A percentile compares a stretch with the other conserved stretches of the same genome.
phyloP scores from a whole-genome alignment of 441 rosid species.

The Gossypium davidsonii region DNA sequence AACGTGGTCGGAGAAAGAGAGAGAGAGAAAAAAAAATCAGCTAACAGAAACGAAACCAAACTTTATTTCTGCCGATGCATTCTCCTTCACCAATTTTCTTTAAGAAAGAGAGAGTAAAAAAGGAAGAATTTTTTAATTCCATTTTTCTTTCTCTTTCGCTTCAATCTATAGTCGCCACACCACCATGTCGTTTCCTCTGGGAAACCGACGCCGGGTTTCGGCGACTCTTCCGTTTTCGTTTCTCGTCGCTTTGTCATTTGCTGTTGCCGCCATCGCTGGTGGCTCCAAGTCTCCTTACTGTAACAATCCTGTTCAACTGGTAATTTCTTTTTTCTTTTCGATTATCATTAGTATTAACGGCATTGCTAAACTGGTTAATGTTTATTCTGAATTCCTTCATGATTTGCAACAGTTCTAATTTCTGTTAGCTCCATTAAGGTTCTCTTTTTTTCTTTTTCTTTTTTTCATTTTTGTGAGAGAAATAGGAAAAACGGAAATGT shows the following conservation, averaged over 20 bases:
- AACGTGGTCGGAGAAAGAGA: neutral
- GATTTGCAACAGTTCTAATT: neutral
- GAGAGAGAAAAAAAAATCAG: neutral
- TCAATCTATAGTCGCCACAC: neutral
- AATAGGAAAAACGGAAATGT: neutral
- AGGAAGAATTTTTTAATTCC: neutral
- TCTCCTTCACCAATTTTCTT: neutral
- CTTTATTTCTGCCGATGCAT: neutral
- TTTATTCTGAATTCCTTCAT: neutral
- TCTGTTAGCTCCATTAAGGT: neutral
- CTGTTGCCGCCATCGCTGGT: neutral
- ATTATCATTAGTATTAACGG: too few relatives aligned
- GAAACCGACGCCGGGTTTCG: neutral
- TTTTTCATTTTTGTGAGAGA: neutral
- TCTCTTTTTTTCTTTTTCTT: too few relatives aligned
- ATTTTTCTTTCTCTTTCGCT: neutral
- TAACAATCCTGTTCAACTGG: neutral
- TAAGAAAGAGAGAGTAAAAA: neutral
- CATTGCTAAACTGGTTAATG: neutral
- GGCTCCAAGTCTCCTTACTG: neutral
- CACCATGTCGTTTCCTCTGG: constrained; percentile 6
- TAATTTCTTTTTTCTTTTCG: neutral
- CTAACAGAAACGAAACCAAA: neutral
- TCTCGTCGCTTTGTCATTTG: neutral
- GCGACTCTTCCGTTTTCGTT: neutral